Percentiles rank a stretch among this genome's conserved stretches.
Conservation (phyloP, 495 filamentous ascomycete species). For the Lepraria neglecta region DNA sequence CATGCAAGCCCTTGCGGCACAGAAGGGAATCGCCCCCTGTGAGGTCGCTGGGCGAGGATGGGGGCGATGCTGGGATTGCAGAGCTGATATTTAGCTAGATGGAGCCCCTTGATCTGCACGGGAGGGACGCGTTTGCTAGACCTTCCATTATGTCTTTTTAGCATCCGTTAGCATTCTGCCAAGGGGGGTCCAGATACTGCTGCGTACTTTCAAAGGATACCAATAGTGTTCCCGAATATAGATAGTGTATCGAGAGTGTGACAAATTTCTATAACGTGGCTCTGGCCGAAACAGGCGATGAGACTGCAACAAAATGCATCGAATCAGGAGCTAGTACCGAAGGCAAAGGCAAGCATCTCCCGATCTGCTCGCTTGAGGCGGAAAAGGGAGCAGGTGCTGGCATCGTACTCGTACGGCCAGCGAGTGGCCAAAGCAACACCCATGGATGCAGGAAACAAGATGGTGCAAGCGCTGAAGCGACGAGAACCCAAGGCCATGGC, state of each 20-base stretch:
- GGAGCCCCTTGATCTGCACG: background rate
- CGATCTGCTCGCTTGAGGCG: background rate
- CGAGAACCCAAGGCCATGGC: slow-evolving; percentile 12
- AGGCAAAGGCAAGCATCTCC: background rate
- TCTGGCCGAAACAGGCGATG: slow-evolving; percentile 1
- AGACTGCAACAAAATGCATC: background rate
- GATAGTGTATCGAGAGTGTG: background rate
- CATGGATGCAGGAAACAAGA: background rate
- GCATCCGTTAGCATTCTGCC: slow-evolving; percentile 4
- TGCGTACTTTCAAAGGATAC: too few species aligned
- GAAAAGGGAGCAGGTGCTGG: background rate
- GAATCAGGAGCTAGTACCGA: slow-evolving; percentile 2
- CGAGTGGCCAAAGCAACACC: background rate
- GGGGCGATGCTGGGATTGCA: background rate
- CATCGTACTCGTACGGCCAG: background rate
- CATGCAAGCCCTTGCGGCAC: background rate
- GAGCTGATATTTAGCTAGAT: background rate
- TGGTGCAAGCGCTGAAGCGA: background rate
- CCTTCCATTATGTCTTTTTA: background rate
- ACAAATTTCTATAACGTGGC: slow-evolving; percentile 13
- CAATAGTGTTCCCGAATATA: background rate
- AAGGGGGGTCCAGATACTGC: background rate
- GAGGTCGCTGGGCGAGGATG: background rate
- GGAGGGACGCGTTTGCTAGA: background rate
- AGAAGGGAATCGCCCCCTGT: background rate